Evolutionary conservation across 169 alveolate species (phyloP).

Genomic region (Eimeria falciformis): DNA sequence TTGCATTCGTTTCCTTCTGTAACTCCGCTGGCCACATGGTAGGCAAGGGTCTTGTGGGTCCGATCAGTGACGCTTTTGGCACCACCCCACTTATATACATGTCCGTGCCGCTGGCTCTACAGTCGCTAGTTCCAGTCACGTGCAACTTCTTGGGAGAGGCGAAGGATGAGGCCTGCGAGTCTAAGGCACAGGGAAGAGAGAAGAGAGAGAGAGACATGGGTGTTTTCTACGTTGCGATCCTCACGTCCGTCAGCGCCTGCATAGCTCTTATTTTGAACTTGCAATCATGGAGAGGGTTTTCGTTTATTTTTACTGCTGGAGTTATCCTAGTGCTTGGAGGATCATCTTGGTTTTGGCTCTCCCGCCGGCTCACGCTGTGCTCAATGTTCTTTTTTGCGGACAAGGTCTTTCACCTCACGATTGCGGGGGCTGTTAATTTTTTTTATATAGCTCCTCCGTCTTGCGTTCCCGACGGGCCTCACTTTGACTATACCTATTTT

Average conservation of each 20-base stretch:
- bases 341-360: not conserved
- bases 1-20: constrained; percentile 65
- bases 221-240: constrained; percentile 9
- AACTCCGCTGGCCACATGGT: constrained; percentile 73
- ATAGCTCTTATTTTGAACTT: not conserved
- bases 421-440: constrained; percentile 74
- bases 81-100: constrained; percentile 58
- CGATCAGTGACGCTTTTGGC: constrained; percentile 71
- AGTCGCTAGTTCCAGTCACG: constrained; percentile 64
- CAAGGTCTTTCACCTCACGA: constrained; percentile 46
- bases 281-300: constrained; percentile 19
- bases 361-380: constrained; percentile 66
- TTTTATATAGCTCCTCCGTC: constrained; percentile 63
- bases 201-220: not conserved
- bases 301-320: constrained; percentile 22
- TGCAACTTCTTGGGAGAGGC: constrained; percentile 69
- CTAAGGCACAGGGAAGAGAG: not conserved
- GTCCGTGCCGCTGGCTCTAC: constrained; percentile 70
- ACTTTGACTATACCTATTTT: constrained; percentile 78
- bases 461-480: constrained; percentile 78
- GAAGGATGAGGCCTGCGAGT: not conserved
- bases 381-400: constrained; percentile 66
- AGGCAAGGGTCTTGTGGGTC: constrained; percentile 74
- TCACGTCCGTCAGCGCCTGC: constrained; percentile 18
- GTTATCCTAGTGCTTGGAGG: constrained; percentile 25